Evolutionary conservation across 495 filamentous ascomycete genomes (phyloP).

Genomic region (Staphylotrichum longicolle): DNA sequence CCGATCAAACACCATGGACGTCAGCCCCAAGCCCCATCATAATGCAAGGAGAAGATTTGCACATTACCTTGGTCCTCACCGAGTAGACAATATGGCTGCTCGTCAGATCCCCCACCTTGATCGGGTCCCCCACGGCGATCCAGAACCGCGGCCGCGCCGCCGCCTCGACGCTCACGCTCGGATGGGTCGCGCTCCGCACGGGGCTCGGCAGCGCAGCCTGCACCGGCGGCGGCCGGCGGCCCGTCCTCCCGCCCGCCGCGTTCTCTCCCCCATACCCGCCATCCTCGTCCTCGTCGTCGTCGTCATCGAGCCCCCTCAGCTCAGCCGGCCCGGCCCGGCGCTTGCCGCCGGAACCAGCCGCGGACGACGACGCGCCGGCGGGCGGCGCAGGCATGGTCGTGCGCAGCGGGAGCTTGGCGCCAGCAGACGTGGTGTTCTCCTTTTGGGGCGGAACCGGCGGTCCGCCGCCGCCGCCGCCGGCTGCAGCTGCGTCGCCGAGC

Average conservation of each 20-base stretch:
- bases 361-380: slow-evolving; percentile 8
- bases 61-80: slow-evolving; percentile 80
- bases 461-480: background rate
- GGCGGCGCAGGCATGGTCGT: slow-evolving; percentile 44
- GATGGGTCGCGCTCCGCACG: slow-evolving; percentile 62
- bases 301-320: slow-evolving; percentile 33
- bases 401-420: slow-evolving; percentile 47
- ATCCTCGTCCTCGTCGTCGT: slow-evolving; percentile 63
- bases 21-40: background rate
- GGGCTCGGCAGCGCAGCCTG: slow-evolving; percentile 58
- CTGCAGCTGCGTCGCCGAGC: slow-evolving; percentile 15
- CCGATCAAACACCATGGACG: background rate
- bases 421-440: slow-evolving; percentile 49
- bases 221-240: slow-evolving; percentile 64
- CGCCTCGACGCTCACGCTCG: slow-evolving; percentile 83
- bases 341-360: slow-evolving; percentile 17
- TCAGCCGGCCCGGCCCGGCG: slow-evolving; percentile 50
- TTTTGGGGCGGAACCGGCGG: slow-evolving; percentile 90
- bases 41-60: background rate
- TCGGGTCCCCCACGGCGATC: slow-evolving; percentile 93
- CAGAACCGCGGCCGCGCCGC: slow-evolving; percentile 86
- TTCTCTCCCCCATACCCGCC: background rate
- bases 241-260: slow-evolving; percentile 41
- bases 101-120: slow-evolving; percentile 95
- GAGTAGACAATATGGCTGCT: slow-evolving; percentile 97